These are phyloP conservation scores for Zygosaccharomyces pseudobailii DNA, from an alignment of 1,139 yeast genomes.

Conservation along the genomic window DNA sequence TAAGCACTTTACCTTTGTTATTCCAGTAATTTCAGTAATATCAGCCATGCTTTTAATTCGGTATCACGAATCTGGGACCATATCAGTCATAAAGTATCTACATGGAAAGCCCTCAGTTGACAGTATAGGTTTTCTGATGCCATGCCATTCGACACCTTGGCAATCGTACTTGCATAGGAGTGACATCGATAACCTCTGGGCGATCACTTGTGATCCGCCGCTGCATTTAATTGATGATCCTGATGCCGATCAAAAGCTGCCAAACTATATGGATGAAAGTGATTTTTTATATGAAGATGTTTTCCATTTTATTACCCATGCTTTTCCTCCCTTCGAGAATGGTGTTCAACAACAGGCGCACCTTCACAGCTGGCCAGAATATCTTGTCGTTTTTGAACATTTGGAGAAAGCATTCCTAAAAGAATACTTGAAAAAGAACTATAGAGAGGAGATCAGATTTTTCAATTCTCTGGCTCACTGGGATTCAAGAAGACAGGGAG, in stretches of 20 bases:
- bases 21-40: slow-evolving; percentile 39
- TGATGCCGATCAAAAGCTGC: slow-evolving; percentile 33
- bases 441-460: slow-evolving; percentile 47
- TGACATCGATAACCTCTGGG: slow-evolving; percentile 54
- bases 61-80: slow-evolving; percentile 80
- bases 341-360: slow-evolving; percentile 27
- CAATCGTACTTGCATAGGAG: slow-evolving; percentile 72
- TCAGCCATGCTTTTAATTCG: slow-evolving; percentile 28
- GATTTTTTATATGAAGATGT: slow-evolving; percentile 77
- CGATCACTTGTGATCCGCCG: slow-evolving; percentile 91
- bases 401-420: slow-evolving; percentile 43
- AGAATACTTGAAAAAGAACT: slow-evolving; percentile 40
- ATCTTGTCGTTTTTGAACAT: slow-evolving; percentile 66
- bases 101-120: slow-evolving; percentile 40
- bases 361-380: slow-evolving; percentile 61
- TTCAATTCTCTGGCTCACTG: slow-evolving; percentile 85
- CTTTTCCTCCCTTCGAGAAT: slow-evolving; percentile 39
- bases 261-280: slow-evolving; percentile 72
- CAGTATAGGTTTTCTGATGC: slow-evolving; percentile 77
- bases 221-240: slow-evolving; percentile 37
- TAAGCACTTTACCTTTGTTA: slow-evolving; percentile 8
- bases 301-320: slow-evolving; percentile 41
- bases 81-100: slow-evolving; percentile 57
- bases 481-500: slow-evolving; percentile 79
- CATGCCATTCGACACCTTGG: slow-evolving; percentile 98